Conservation (phyloP, 2,329 filamentous ascomycete species). For the Colletotrichum sublineola region DNA sequence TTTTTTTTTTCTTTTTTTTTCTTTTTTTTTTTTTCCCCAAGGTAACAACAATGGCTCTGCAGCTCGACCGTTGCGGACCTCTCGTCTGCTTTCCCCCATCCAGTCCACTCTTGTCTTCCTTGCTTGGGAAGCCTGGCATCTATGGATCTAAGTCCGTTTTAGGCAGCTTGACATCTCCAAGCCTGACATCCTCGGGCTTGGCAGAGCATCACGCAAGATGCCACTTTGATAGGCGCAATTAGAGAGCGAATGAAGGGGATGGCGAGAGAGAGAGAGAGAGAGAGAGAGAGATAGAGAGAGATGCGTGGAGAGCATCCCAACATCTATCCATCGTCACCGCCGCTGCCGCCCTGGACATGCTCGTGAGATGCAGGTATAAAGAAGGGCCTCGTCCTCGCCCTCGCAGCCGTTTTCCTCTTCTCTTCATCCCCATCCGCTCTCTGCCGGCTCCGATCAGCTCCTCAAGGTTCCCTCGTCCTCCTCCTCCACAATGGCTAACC, state of each 20-base stretch:
- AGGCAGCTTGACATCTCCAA: slow-evolving; percentile 38
- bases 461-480: slow-evolving; percentile 19
- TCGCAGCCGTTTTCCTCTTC: neutral
- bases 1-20: neutral
- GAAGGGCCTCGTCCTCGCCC: slow-evolving; percentile 3
- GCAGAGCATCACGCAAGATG: slow-evolving; percentile 40
- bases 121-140: slow-evolving; percentile 17
- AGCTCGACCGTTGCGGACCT: neutral
- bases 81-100: slow-evolving; percentile 12
- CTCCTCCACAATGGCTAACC: slow-evolving; percentile 47
- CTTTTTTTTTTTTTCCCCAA: no score
- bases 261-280: no score
- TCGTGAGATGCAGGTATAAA: slow-evolving; percentile 28
- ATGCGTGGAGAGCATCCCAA: slow-evolving; percentile 2
- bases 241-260: neutral
- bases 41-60: neutral
- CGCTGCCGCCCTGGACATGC: neutral
- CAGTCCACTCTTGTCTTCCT: slow-evolving; percentile 18
- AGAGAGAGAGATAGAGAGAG: no score
- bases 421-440: slow-evolving; percentile 28
- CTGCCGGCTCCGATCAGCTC: slow-evolving; percentile 7
- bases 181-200: slow-evolving; percentile 26
- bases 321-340: neutral
- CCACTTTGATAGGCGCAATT: slow-evolving; percentile 30
- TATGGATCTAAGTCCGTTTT: slow-evolving; percentile 26